phyloP scores from a whole-genome alignment of 306 rosid species.

The Quercus gilva region DNA sequence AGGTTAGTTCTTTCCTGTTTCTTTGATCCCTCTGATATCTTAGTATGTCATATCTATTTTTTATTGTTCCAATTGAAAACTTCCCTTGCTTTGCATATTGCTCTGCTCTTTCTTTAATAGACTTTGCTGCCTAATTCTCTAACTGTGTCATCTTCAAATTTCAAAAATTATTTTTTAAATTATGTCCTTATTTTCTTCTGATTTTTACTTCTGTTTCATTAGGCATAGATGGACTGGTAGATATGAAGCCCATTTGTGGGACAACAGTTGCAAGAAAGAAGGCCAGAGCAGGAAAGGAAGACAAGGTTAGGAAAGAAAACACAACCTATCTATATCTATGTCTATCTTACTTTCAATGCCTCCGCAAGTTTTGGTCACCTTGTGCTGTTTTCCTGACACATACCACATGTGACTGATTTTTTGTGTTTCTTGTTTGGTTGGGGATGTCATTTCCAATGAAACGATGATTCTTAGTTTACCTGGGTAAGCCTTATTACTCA shows the following conservation, averaged over 20 bases:
- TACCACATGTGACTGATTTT: conserved; percentile 16
- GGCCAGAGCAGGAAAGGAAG: conserved; percentile 98
- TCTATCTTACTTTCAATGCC: conserved; percentile 11
- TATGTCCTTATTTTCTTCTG: neutral
- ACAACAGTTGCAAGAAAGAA: conserved; percentile 89
- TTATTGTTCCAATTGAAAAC: neutral
- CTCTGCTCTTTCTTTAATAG: neutral
- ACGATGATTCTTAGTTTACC: conserved; percentile 62
- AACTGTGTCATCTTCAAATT: neutral
- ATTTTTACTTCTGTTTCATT: conserved; percentile 26
- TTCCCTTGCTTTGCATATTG: neutral
- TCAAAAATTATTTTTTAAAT: neutral
- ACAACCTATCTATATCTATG: conserved; percentile 2
- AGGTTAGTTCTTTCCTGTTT: conserved; percentile 41
- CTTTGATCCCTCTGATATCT: neutral
- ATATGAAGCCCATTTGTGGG: conserved; percentile 98
- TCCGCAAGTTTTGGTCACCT: conserved; percentile 8
- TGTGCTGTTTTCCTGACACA: conserved; percentile 10
- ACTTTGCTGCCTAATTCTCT: neutral
- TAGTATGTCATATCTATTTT: neutral
- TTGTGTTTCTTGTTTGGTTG: conserved; percentile 27
- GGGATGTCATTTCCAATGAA: conserved; percentile 31
- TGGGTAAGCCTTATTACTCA: conserved; percentile 54
- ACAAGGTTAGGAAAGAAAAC: conserved; percentile 55
- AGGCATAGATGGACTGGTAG: conserved; percentile 98